Evolutionary conservation across 768 basidiomycete species (phyloP), one percentile per base, ranked within the genome.

Genomic region (Pleurotus tuber-regium): DNA sequence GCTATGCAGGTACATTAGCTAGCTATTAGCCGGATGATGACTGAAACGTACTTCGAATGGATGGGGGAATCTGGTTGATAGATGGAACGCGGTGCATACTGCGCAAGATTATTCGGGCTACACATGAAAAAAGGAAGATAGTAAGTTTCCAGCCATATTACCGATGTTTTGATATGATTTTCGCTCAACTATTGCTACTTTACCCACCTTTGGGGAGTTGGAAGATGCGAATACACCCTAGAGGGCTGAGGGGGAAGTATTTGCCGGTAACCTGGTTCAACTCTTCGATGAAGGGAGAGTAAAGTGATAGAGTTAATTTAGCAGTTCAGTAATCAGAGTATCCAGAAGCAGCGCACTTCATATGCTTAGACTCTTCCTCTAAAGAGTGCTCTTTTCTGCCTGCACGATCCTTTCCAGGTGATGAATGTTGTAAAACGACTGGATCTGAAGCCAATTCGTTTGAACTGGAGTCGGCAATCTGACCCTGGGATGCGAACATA

Each of bases 131-230:
- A n/a, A n/a, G n/a, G n/a, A n/a, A n/a, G n/a, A n/a, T n/a, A n/a
- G n/a, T n/a, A n/a, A n/a, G n/a, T n/a, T n/a, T n/a, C n/a, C n/a
- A n/a, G n/a, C n/a, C n/a, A n/a, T n/a, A n/a, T n/a, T n/a, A n/a
- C n/a, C n/a, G n/a, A 36, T 16, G 18, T 28, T 44, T 16, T 25
- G 28, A 42, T 43, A 28, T 11, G 9, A 12, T 30, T 23, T 8
- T 16, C n/a, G 10, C 23, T 21, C 24, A 4, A n/a, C 8, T 35
- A 19, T n/a, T 35, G 19, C 40, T 23, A 11, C 30, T 21, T n/a
- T 8, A 33, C 61, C 54, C 30, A 65, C 66, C 66, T 66, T 47
- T 70, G 70, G 18, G 71, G 71, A 18, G 71, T 73, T 24, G 70
- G 70, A 29, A 73, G 59, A 48, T 71, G 70, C 29, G 55, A 65